Evolutionary conservation across 768 basidiomycete genomes (phyloP), one percentile per base, ranked within the genome.

Genomic region (Lentinula sp.): DNA sequence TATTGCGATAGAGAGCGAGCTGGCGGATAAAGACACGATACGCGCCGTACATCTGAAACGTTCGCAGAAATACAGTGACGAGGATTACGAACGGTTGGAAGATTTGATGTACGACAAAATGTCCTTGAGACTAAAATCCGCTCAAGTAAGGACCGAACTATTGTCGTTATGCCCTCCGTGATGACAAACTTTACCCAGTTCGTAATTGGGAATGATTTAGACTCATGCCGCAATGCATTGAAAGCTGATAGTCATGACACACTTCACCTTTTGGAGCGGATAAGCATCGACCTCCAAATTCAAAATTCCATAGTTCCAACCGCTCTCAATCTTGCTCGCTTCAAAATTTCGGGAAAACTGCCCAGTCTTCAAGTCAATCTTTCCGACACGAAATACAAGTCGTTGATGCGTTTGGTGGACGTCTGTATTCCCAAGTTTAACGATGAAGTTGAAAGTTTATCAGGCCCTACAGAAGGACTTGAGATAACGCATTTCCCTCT

Each of bases 91-190:
- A 66, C 82, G 85, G 57, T 79, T 99, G 28, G 94, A 98, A 73
- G 88, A 88, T 2, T 76, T 98, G 39, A 96, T 98, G 93, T 99
- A 98, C 68, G 97, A 99, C 73, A 91, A 88, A 65, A 78, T 97
- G 65, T 83, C 81, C 10, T 79, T 99, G 41, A 86, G 84, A 60
- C 81, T 99, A 16, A 81, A 94, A 66, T 87, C 90, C 48, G 94
- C 97, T 12, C 96, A 98, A 85, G 95, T 95, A 63, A 60, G 75
- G 53, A n/a, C 36, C 49, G 39, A 35, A 10, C 53, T 41, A 48
- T 23, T 61, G 48, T 49, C 2, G 6, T 42, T n/a, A 36, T 57
- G n/a, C 57, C 33, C n/a, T 50, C 41, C 45, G 13, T 48, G 20
- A 56, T 69, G 16, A 20, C 28, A 10, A 35, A 65, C 59, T 85